Evolutionary conservation across 1,139 yeast species (phyloP).

Genomic region (Protomyces inundatus): DNA sequence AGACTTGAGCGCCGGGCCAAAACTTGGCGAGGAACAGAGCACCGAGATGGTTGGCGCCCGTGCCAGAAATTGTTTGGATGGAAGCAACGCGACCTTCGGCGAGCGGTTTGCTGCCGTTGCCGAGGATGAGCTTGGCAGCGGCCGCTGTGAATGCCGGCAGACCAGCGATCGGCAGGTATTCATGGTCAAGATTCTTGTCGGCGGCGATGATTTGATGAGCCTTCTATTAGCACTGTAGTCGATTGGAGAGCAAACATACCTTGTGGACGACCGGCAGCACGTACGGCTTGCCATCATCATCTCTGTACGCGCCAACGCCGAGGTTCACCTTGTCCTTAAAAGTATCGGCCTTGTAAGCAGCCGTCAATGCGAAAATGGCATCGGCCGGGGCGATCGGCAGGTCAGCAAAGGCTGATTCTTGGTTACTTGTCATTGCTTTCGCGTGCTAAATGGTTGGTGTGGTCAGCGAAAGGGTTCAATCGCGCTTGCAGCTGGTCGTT

Average conservation of each 20-base stretch:
- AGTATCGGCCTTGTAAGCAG: conserved; percentile 53
- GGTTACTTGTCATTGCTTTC: background rate
- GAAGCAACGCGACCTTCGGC: conserved; percentile 43
- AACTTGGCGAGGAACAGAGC: conserved; percentile 56
- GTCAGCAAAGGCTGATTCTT: conserved; percentile 25
- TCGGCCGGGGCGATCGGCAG: conserved; percentile 42
- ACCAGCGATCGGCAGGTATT: conserved; percentile 82
- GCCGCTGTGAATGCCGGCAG: conserved; percentile 62
- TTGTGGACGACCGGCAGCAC: conserved; percentile 73
- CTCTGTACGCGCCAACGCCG: conserved; percentile 84
- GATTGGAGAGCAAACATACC: conserved; percentile 49
- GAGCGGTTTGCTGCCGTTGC: conserved; percentile 40
- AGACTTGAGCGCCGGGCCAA: conserved; percentile 55
- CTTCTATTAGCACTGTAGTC: conserved; percentile 41
- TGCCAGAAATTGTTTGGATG: conserved; percentile 85
- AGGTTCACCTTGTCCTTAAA: conserved; percentile 56
- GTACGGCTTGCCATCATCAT: conserved; percentile 78
- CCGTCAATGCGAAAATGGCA: conserved; percentile 68
- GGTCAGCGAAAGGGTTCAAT: background rate
- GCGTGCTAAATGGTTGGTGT: background rate
- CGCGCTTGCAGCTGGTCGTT: no score
- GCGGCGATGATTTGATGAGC: conserved; percentile 54
- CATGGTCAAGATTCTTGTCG: conserved; percentile 75
- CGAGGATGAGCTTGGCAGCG: conserved; percentile 77
- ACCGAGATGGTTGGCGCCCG: conserved; percentile 90